Conservation (phyloP, 1,139 yeast genomes). For the Torulaspora globosa region DNA sequence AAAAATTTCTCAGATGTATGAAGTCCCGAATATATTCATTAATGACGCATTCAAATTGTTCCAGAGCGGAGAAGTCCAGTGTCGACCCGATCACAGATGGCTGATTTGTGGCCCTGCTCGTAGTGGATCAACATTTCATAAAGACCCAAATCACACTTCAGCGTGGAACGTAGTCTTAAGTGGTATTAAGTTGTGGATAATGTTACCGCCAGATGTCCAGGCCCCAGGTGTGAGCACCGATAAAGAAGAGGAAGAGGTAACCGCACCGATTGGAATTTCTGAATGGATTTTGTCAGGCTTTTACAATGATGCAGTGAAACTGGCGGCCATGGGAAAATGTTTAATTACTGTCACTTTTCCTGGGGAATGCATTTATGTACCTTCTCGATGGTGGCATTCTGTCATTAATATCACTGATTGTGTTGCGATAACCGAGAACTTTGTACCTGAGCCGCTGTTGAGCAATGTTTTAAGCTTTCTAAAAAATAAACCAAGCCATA, state of each 20-base stretch:
- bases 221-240: slow-evolving; percentile 89
- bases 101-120: slow-evolving; percentile 75
- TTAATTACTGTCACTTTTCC: slow-evolving; percentile 70
- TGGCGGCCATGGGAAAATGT: slow-evolving; percentile 44
- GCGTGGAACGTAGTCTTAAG: slow-evolving; percentile 83
- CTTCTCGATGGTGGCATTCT: slow-evolving; percentile 95
- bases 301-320: slow-evolving; percentile 51
- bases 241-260: slow-evolving; percentile 79
- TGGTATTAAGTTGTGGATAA: slow-evolving; percentile 81
- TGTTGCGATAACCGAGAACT: slow-evolving; percentile 81
- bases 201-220: slow-evolving; percentile 69
- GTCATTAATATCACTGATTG: slow-evolving; percentile 79
- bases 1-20: slow-evolving; percentile 51
- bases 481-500: slow-evolving; percentile 61
- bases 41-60: slow-evolving; percentile 49
- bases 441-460: slow-evolving; percentile 63
- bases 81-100: slow-evolving; percentile 91
- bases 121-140: slow-evolving; percentile 86
- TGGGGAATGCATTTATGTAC: slow-evolving; percentile 84
- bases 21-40: slow-evolving; percentile 50
- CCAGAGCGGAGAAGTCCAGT: slow-evolving; percentile 40
- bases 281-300: slow-evolving; percentile 87
- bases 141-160: slow-evolving; percentile 84
- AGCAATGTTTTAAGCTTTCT: slow-evolving; percentile 62
- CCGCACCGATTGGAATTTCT: slow-evolving; percentile 83